A percentile compares a stretch with the other conserved stretches of the same genome.
These are phyloP conservation scores for Aspergillus floridensis DNA, from an alignment of 2,329 filamentous ascomycete genomes.

Conservation along the genomic window DNA sequence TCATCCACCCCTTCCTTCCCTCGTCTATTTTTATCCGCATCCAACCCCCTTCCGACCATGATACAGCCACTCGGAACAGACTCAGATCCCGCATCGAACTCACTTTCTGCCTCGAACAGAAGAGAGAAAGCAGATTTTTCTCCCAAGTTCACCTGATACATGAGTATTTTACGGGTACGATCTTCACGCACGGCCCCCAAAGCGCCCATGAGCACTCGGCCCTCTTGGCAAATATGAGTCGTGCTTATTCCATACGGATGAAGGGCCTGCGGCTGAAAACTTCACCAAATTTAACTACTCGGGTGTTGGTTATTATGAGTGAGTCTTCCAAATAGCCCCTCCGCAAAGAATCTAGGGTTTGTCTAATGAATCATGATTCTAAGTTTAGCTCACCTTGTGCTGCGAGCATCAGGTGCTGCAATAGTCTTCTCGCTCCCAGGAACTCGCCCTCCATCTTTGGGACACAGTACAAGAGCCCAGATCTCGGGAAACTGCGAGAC, in stretches of 20 bases:
- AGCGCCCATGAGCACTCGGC: not conserved
- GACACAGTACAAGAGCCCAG: not conserved
- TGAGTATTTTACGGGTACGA: not conserved
- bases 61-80: not conserved
- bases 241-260: not conserved
- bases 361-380: not conserved
- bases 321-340: not conserved
- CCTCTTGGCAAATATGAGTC: not conserved
- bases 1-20: no score
- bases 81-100: not conserved
- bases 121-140: not conserved
- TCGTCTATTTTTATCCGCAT: no score
- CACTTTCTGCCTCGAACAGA: not conserved
- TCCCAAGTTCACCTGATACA: not conserved
- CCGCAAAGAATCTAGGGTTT: not conserved
- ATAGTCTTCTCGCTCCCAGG: not conserved
- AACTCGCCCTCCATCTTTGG: not conserved
- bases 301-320: not conserved
- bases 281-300: not conserved
- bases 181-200: not conserved
- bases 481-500: not conserved
- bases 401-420: not conserved
- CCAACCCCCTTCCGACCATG: no score
- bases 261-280: not conserved
- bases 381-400: not conserved